Conservation (phyloP, 2,329 filamentous ascomycete genomes). For the Lachnellula subtilissima region DNA sequence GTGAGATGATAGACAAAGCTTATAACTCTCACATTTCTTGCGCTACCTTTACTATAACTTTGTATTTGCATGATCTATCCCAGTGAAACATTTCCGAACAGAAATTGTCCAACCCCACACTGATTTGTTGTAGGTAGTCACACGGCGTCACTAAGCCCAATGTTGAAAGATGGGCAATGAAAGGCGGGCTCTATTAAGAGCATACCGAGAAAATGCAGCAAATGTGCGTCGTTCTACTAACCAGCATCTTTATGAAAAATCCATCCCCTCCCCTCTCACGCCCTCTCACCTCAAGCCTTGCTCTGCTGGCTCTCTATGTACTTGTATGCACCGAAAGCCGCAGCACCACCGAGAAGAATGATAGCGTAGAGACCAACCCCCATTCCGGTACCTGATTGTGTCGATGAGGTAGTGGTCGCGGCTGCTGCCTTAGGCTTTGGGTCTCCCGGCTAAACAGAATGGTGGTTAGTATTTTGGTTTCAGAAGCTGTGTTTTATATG, state of each 20-base stretch:
- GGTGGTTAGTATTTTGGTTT: conserved; percentile 1
- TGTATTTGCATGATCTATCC: neutral
- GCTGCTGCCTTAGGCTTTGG: conserved; percentile 61
- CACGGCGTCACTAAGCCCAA: neutral
- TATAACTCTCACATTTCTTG: no score
- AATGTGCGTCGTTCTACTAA: conserved; percentile 15
- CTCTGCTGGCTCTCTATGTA: conserved; percentile 57
- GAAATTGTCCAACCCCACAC: neutral
- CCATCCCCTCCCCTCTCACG: neutral
- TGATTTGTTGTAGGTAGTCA: neutral
- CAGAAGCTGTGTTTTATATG: conserved; percentile 4
- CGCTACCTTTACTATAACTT: neutral
- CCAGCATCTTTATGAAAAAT: neutral
- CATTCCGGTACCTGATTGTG: conserved; percentile 46
- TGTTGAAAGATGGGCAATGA: conserved; percentile 4
- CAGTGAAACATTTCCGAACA: neutral
- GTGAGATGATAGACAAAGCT: no score
- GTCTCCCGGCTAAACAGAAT: conserved; percentile 62
- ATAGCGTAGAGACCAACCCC: conserved; percentile 78
- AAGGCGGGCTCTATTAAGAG: conserved; percentile 14
- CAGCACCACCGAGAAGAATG: conserved; percentile 68
- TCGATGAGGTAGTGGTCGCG: conserved; percentile 44
- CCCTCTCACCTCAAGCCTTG: conserved; percentile 13
- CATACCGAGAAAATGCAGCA: conserved; percentile 22
- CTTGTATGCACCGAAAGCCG: conserved; percentile 79